A percentile compares a stretch with the other conserved stretches of the same genome.
Evolutionary conservation across 768 basidiomycete species (phyloP).

Genomic region (Baorangia bicolor): DNA sequence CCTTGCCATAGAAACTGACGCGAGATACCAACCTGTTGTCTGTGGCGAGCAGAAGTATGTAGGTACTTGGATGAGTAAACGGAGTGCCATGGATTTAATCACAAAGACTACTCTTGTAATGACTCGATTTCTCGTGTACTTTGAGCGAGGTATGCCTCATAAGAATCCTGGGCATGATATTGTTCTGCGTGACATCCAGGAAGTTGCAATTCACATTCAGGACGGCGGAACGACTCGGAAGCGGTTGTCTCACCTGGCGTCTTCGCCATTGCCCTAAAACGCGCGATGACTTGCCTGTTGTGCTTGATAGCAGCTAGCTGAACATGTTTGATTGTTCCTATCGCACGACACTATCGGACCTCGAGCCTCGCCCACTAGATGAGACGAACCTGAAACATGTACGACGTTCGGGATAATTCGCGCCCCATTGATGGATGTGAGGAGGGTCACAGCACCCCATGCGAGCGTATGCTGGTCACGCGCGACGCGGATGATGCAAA

Average conservation of each 20-base stretch:
- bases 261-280: slow-evolving; percentile 55
- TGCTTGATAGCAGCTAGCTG: slow-evolving; percentile 76
- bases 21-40: not conserved
- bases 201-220: not conserved
- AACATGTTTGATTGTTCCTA: too few species aligned
- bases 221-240: too few species aligned
- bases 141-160: slow-evolving; percentile 53
- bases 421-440: slow-evolving; percentile 58
- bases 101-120: slow-evolving; percentile 49
- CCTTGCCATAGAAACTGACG: not conserved
- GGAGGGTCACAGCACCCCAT: slow-evolving; percentile 74
- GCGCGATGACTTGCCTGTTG: slow-evolving; percentile 67
- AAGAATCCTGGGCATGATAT: slow-evolving; percentile 54
- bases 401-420: slow-evolving; percentile 72
- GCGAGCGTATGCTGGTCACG: too few species aligned
- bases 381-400: slow-evolving; percentile 68
- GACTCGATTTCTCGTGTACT: too few species aligned
- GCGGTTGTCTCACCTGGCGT: slow-evolving; percentile 50
- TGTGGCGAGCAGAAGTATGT: not conserved
- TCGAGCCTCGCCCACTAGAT: not conserved
- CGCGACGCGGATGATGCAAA: too few species aligned
- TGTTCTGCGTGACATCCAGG: slow-evolving; percentile 34
- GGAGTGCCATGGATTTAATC: not conserved
- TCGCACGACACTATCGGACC: too few species aligned
- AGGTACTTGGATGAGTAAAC: not conserved